Evolutionary conservation across 139 green algal species (phyloP).

Genomic region (Chlamydomonas sphaeroides): DNA sequence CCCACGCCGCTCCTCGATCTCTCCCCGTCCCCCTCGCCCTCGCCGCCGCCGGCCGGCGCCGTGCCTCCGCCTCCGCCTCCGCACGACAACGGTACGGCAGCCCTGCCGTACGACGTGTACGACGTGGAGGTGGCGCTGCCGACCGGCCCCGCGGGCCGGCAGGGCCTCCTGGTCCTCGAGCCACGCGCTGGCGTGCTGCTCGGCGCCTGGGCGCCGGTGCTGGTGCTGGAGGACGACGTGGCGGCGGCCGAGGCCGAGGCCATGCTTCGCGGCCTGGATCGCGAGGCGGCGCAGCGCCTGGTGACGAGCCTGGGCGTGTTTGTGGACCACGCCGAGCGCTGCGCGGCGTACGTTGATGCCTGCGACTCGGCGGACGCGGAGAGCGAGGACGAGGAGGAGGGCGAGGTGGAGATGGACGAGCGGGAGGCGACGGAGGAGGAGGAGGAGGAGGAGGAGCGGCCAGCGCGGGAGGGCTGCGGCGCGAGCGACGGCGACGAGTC

Average conservation of each 20-base stretch:
- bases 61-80: not conserved
- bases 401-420: not conserved
- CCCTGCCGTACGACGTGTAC: slow-evolving; percentile 4
- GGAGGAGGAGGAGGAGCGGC: not conserved
- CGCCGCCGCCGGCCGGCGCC: not conserved
- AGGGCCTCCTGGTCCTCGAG: slow-evolving; percentile 37
- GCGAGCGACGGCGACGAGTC: not conserved
- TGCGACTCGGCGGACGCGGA: too few relatives aligned
- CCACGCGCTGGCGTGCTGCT: slow-evolving; percentile 19
- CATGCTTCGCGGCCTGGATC: not conserved
- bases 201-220: slow-evolving; percentile 19
- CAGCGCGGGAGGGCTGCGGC: too few relatives aligned
- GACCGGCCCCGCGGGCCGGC: not conserved
- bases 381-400: not conserved
- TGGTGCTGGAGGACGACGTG: slow-evolving; percentile 24
- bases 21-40: not conserved
- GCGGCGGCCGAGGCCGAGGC: slow-evolving; percentile 1
- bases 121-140: slow-evolving; percentile 30
- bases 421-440: not conserved
- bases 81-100: not conserved
- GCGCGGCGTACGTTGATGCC: not conserved
- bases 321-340: slow-evolving; percentile 36
- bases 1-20: not conserved
- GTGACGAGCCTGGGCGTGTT: slow-evolving; percentile 11
- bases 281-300: not conserved